Base-by-base conservation (phyloP, 768 basidiomycete species). In the Calocybe indica region DNA sequence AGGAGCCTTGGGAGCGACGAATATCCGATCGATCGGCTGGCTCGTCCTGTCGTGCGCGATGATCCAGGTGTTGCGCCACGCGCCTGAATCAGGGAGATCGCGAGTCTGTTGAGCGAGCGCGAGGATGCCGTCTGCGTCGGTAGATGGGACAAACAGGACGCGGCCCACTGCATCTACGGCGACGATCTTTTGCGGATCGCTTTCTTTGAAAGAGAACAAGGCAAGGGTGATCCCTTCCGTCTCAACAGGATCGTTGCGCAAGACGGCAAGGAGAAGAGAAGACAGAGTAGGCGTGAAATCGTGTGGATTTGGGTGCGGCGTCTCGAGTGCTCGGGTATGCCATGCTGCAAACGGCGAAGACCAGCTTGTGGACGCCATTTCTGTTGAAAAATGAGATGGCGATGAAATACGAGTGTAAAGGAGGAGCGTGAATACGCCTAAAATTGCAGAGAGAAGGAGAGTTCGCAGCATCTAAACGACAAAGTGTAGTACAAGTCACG, bases 171-270 rank as follows among this genome's bases (percentile, higher is more conserved):
- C 57, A 46, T 70, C 66, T 9, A 72, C 58, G 1, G 65, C 62
- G 10, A 65, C 41, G 8, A 52, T 46, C 11, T 54, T 47, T 33
- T 53, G 50, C 2, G 49, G 47, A 10, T 52, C 53, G 35, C 45
- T 39, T 29, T 1, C 8, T 5, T 33, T n/a, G 2, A 45, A 43
- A 14, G 53, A 44, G 50, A 69, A 72, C 1, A 72, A 45, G 5
- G 68, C 65, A 28, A 71, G 57, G 0, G 66, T 64, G 45, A 72
- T 66, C 7, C 68, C 68, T 39, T 66, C 60, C 11, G 55, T 57
- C 42, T 68, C 68, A 5, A 60, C 60, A n/a, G 51, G 65, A 2
- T 60, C 54, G 49, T 67, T 71, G 10, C 63, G 56, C 7, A 70
- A 60, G 5, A 69, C 62, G 1, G 58, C 62, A 9, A 71, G 53